Base-by-base conservation (phyloP, 208 protist genomes). In the Leishmania tarentolae region DNA sequence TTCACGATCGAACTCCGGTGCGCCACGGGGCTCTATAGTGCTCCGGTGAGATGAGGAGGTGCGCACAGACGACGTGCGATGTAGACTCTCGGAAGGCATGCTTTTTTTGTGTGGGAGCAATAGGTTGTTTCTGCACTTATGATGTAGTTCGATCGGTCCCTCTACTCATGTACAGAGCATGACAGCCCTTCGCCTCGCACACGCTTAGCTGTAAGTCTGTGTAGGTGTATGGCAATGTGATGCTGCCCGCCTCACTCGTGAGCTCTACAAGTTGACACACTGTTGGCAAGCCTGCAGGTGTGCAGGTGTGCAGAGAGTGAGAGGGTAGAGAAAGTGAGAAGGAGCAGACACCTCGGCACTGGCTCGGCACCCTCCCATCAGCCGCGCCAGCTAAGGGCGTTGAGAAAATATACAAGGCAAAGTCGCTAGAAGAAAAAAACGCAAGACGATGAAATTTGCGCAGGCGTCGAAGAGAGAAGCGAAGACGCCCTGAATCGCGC, bases 1-100 rank as follows among this genome's bases (percentile, higher is more conserved):
- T 78, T 93, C 90, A 40, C 85, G 82, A 65, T 90, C 86, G 77
- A 95, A 95, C 77, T 90, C 83, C 8, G 90, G 90, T 21, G 84
- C 71, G 21, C 88, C 92, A 31, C 88, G 88, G 19, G 88, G 86
- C 70, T 95, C 92, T 44, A 93, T 81, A 37, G 83, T 86, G 84
- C 92, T 95, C 82, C 78, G 86, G 57, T 93, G 91, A 40, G 91
- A 93, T 13, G 87, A 89, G 66, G 63, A 84, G n/a, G 87, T 82
- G n/a, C 74, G 75, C 76, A 84, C 79, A 40, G 80, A 87, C 50
- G 77, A 53, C 3, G 80, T 46, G 72, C 76, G 75, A 57, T 59
- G 68, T 11, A 47, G 31, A 47, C 77, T 79, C 8, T 7, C 52
- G 15, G 61, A 21, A 42, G 31, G 71, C 81, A 84, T 78, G 21